Base-by-base conservation (phyloP, 371 early-diverging fungal genomes). In the Mucor irregularis region DNA sequence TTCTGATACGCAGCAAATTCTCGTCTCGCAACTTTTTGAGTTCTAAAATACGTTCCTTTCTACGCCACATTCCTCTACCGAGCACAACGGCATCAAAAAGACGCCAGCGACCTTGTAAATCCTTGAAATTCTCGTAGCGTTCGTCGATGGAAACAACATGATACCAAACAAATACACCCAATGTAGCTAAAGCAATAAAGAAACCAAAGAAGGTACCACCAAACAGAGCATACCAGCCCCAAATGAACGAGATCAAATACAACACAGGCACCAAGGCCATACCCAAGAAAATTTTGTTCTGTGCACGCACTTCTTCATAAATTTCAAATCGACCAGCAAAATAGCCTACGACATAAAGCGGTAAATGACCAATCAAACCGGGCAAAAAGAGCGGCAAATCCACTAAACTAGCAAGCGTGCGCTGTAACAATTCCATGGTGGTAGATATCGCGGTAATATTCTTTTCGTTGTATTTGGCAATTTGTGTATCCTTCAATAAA, bases 311-410 rank as follows among this genome's bases (percentile, higher is more conserved):
- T 57, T 84, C 84, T 58, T 80, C 81, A 45, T 79, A 79, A 22
- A 68, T 73, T 53, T 82, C 82, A 46, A 53, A 66, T 30, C 67
- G 69, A 31, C 71, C 84, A 13, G 75, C 76, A 55, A 61, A 56
- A 56, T 74, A 76, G 44, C 77, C 82, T 22, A 76, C 66, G 14
- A 80, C 54, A 48, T 80, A 84, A 5, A 84, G 63, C 17, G 84
- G 84, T 35, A 79, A 57, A 61, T 84, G 84, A 1, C 72, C 78
- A 13, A 76, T 42, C 6, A 82, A 50, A 3, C 80, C 82, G 6
- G 84, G 81, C 26, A 84, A 59, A 49, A 78, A 80, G 11, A 84
- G 56, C 13, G 82, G 81, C 14, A 84, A 56, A 47, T 82, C 82
- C 29, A 78, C 57, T 4, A 78, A 47, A 22, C 69, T 71, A 39